phyloP scores from a whole-genome alignment of 1,284 basidiomycete species.

The Trichosporon asahii region DNA sequence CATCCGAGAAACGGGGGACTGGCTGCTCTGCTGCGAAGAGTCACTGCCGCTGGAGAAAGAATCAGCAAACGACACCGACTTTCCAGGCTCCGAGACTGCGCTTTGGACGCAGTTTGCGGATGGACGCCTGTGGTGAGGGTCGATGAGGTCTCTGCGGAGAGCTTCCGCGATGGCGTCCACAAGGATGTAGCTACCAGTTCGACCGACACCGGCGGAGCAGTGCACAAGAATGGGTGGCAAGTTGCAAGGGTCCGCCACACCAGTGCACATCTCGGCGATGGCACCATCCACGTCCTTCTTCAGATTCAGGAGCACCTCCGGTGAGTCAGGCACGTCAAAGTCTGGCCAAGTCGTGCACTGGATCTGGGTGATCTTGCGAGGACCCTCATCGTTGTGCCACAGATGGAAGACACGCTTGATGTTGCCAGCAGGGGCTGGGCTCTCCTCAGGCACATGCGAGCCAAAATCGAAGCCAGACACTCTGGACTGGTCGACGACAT shows the following conservation, averaged over 20 bases:
- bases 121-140: neutral
- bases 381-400: conserved; percentile 58
- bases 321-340: conserved; percentile 83
- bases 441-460: conserved; percentile 13
- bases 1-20: neutral
- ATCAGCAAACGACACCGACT: neutral
- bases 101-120: neutral
- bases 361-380: conserved; percentile 63
- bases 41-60: neutral
- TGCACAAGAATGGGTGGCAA: conserved; percentile 52
- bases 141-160: conserved; percentile 59
- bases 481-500: conserved; percentile 32
- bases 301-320: conserved; percentile 67
- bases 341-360: conserved; percentile 93
- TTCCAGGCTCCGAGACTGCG: neutral
- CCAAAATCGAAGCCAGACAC: conserved; percentile 51
- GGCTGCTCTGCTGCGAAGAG: neutral
- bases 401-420: conserved; percentile 71
- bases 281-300: conserved; percentile 61
- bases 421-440: conserved; percentile 22
- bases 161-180: conserved; percentile 81
- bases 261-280: conserved; percentile 58
- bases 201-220: conserved; percentile 79
- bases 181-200: conserved; percentile 87
- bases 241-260: conserved; percentile 22